A percentile compares a stretch with the other conserved stretches of the same genome.
Evolutionary conservation across 345 rosid species (phyloP).

Genomic region (Eucalyptus curtisii): DNA sequence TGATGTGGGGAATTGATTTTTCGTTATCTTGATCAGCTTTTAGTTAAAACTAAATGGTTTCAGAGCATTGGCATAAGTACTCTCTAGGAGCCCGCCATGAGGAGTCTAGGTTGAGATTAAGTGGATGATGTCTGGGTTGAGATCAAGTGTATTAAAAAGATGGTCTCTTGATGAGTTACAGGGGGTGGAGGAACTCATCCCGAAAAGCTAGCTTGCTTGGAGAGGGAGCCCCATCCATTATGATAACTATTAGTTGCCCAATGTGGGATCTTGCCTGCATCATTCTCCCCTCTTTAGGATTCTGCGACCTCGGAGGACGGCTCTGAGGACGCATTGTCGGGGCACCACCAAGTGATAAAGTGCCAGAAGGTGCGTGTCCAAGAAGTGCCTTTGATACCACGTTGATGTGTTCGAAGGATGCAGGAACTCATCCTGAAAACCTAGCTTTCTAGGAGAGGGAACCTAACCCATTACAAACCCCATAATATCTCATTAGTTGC

Average conservation of each 20-base stretch:
- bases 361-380: not conserved
- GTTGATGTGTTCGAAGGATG: not conserved
- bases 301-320: fast-evolving
- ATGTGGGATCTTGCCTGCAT: not conserved
- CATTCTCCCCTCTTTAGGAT: not conserved
- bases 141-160: not conserved
- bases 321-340: fast-evolving
- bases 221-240: not conserved
- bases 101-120: not conserved
- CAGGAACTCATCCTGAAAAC: not conserved
- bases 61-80: not conserved
- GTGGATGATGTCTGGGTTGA: not conserved
- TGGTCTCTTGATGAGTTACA: not conserved
- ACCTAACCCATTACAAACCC: not conserved
- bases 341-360: not conserved
- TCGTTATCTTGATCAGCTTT: not conserved
- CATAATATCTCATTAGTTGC: not conserved
- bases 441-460: not conserved
- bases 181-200: not conserved
- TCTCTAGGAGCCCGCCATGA: not conserved
- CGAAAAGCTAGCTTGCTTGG: not conserved
- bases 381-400: not conserved
- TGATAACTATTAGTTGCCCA: not conserved
- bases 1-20: not conserved
- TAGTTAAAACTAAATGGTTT: not conserved